Evolutionary conservation across 345 rosid species (phyloP), one percentile per base, ranked within the genome.

Genomic region (Eucalyptus erythrocorys): DNA sequence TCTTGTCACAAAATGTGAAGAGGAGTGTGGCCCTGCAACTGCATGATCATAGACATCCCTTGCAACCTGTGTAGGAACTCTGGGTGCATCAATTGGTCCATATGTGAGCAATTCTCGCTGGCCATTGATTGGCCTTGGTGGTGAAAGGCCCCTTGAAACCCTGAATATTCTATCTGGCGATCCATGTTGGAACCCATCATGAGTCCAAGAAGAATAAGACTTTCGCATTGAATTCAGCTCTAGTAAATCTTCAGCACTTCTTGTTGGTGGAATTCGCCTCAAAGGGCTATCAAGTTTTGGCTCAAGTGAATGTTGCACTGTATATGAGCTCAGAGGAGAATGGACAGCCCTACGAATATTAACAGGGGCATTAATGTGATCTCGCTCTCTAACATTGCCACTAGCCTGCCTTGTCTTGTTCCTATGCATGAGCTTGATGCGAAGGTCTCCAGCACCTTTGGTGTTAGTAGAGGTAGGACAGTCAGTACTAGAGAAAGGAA

Each of bases 381-480:
- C 48, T 34, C 30, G 90, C 45, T 89, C 90, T 42, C 89, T 87
- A 24, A 21, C 27, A 76, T 21, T 57, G 59, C 24, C 76, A 59
- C 40, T 85, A n/a, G 49, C 51, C 51, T 88, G 90, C 86, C 86
- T 92, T 8, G 90, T 85, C 66, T 66, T 85, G 87, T 88, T 91
- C 89, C 89, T 91, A 32, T 37, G 92, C 86, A 91, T 87, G 85
- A 92, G 89, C 87, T 91, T 92, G 88, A 87, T 45, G 40, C 86
- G 68, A 64, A 79, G 89, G 86, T 87, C 89, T 55, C 80, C 76
- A 66, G 92, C 87, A 85, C 89, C 95, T 93, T 91, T 89, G 90
- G 40, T 90, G 87, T 37, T 86, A 48, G 34, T 22, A 86, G 89
- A 86, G 48, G 40, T 27, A 82, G 51, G 53, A 86, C 37, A 47